Percentiles rank a stretch among this genome's conserved stretches.
Conservation (phyloP, 2,329 filamentous ascomycete species). For the Tolypocladium endophyticum region DNA sequence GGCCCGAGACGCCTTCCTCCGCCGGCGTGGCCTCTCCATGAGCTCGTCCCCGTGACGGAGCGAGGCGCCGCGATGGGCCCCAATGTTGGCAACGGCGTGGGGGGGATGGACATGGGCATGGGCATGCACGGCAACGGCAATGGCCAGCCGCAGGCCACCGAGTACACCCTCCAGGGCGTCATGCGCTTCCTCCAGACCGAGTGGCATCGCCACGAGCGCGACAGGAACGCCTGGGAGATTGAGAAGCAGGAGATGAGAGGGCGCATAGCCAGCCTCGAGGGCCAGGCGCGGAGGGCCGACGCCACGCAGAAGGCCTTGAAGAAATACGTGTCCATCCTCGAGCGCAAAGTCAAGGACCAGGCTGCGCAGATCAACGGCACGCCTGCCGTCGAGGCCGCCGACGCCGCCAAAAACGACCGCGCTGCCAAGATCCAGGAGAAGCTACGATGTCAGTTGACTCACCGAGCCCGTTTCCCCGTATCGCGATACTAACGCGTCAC, state of each 20-base stretch:
- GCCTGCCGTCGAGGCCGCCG: conserved; percentile 23
- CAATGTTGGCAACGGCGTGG: conserved; percentile 33
- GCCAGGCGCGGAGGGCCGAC: conserved; percentile 76
- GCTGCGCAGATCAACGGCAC: conserved; percentile 54
- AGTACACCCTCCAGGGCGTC: conserved; percentile 62
- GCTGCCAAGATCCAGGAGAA: conserved; percentile 45
- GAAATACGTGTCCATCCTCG: conserved; percentile 82
- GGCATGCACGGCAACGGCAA: conserved; percentile 34
- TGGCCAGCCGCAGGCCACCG: conserved; percentile 47
- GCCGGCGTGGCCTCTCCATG: conserved; percentile 23
- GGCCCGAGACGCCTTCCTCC: conserved; percentile 11
- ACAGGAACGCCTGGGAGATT: conserved; percentile 97
- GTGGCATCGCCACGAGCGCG: conserved; percentile 97
- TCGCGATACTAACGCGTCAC: conserved; percentile 6
- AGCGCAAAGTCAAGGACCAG: conserved; percentile 79
- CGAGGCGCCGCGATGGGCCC: conserved; percentile 29
- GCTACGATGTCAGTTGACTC: conserved; percentile 33
- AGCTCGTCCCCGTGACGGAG: conserved; percentile 20
- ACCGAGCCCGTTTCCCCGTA: neutral
- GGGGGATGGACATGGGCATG: conserved; percentile 32
- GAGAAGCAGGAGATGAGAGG: conserved; percentile 99
- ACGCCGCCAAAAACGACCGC: conserved; percentile 39
- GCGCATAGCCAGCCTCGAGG: conserved; percentile 88
- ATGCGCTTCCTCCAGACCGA: conserved; percentile 99
- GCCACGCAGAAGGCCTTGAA: conserved; percentile 80